Conservation (phyloP, 345 rosid species). For the Eucalyptus tenuipes region DNA sequence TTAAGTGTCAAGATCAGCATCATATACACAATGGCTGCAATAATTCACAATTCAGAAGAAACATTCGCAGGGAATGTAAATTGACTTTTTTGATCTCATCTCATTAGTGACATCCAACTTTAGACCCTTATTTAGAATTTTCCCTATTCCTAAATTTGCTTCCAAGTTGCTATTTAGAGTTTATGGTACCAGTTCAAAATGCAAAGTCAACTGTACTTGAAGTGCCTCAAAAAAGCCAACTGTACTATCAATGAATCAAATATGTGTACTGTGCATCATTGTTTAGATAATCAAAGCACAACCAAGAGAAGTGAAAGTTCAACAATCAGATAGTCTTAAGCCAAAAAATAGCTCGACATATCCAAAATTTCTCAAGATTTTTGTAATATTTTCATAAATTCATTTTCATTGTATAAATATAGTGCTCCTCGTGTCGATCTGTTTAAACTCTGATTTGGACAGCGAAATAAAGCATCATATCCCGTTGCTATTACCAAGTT, state of each 20-base stretch:
- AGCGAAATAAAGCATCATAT: not conserved
- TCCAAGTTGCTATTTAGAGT: not conserved
- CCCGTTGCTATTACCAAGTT: not conserved
- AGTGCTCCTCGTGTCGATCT: not conserved
- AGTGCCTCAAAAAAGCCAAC: not conserved
- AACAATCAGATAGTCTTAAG: not conserved
- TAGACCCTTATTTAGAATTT: not conserved
- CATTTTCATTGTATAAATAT: not conserved
- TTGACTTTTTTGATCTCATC: not conserved
- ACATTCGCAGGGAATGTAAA: not conserved
- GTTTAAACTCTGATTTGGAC: not conserved
- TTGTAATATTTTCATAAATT: not conserved
- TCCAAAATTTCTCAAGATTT: not conserved
- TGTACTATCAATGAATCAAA: not conserved
- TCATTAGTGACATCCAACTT: not conserved
- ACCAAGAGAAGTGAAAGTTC: not conserved
- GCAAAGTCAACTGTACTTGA: not conserved
- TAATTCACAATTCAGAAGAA: not conserved
- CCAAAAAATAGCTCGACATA: not conserved
- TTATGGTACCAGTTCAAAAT: not conserved
- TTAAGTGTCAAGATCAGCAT: not conserved
- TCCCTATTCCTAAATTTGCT: not conserved
- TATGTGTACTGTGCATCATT: not conserved
- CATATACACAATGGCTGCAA: not conserved
- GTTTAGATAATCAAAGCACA: not conserved